Evolutionary conservation across 805 yeast genomes (phyloP).

Genomic region (Lachancea quebecensis): DNA sequence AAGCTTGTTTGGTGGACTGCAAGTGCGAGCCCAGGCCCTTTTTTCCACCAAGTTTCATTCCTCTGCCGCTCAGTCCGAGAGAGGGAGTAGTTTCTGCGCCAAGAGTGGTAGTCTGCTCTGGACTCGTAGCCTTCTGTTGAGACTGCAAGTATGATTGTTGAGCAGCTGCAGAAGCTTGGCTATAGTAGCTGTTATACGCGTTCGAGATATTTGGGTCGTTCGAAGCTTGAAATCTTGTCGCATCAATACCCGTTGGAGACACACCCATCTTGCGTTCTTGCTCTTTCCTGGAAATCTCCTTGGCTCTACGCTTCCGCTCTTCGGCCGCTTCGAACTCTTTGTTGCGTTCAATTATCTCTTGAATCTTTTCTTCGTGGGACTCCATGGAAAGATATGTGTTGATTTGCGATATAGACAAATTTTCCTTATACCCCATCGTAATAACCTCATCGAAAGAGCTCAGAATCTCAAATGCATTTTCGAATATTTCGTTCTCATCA

Average conservation of each 20-base stretch:
- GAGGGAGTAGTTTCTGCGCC: no score
- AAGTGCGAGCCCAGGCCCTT: conserved; percentile 8
- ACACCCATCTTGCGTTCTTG: conserved; percentile 33
- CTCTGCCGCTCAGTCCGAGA: conserved; percentile 14
- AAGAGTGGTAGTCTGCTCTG: conserved; percentile 12
- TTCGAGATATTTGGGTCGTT: conserved; percentile 32
- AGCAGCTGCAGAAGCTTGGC: conserved; percentile 35
- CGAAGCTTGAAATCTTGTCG: conserved; percentile 21
- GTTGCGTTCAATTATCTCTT: conserved; percentile 93
- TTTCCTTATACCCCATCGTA: conserved; percentile 83
- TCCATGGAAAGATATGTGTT: conserved; percentile 93
- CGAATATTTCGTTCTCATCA: conserved; percentile 78
- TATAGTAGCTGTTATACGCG: conserved; percentile 33
- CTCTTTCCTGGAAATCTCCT: conserved; percentile 77
- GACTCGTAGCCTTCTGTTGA: conserved; percentile 2
- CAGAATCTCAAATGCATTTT: conserved; percentile 79
- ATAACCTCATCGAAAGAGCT: conserved; percentile 93
- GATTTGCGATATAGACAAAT: conserved; percentile 73
- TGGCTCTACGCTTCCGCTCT: conserved; percentile 92
- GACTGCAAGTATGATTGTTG: conserved; percentile 29
- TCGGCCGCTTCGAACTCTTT: conserved; percentile 96
- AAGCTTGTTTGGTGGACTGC: conserved; percentile 13
- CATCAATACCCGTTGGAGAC: conserved; percentile 26
- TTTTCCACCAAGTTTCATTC: conserved; percentile 25
- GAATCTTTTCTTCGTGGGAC: conserved; percentile 96